Evolutionary conservation across 2,329 filamentous ascomycete species (phyloP).

Genomic region (Lasiodiplodia citricola): DNA sequence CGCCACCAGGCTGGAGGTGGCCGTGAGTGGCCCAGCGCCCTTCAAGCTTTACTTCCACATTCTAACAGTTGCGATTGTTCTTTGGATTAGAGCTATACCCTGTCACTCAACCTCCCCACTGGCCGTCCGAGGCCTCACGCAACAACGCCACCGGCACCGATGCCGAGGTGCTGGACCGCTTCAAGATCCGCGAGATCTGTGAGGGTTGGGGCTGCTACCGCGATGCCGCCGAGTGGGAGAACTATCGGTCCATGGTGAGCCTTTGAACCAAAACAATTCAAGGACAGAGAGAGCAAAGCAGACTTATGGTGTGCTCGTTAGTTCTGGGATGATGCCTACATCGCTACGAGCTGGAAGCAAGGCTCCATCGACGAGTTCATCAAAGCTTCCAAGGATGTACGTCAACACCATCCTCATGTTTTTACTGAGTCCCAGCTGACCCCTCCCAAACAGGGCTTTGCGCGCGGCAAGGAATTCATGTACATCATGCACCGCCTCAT

Average conservation of each 20-base stretch:
- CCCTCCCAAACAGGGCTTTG: background rate
- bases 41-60: background rate
- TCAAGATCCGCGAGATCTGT: conserved; percentile 58
- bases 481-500: conserved; percentile 31
- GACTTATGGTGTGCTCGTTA: background rate
- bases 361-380: conserved; percentile 39
- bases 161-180: conserved; percentile 51
- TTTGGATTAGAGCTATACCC: conserved; percentile 4
- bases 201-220: conserved; percentile 62
- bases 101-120: conserved; percentile 17
- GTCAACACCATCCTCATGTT: conserved; percentile 15
- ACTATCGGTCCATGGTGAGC: conserved; percentile 56
- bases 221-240: conserved; percentile 60
- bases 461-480: conserved; percentile 24
- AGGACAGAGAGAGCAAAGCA: background rate
- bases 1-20: conserved; percentile 16
- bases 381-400: conserved; percentile 31
- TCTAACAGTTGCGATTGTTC: background rate
- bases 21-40: background rate
- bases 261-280: background rate
- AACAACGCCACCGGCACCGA: conserved; percentile 53
- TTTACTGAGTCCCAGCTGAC: background rate
- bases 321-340: conserved; percentile 19
- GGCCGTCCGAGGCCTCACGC: conserved; percentile 25
- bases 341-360: conserved; percentile 46